Evolutionary conservation across 1,284 basidiomycete species (phyloP), one percentile per base, ranked within the genome.

Genomic region (Ganoderma resinaceum): DNA sequence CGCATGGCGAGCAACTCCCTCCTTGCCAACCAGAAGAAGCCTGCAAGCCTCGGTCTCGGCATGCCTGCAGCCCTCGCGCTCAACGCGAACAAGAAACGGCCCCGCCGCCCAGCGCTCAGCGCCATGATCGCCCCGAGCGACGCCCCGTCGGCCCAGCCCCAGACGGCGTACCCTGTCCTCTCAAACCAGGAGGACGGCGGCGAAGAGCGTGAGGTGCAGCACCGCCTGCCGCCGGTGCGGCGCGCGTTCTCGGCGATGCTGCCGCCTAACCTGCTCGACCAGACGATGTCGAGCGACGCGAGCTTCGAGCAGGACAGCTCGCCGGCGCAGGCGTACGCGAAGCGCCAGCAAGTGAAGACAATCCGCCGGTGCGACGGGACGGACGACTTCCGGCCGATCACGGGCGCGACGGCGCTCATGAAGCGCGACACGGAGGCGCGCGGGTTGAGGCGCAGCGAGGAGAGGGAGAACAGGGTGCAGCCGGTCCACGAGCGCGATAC

Each of bases 161-260:
- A 82, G 53, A 86, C 85, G 9, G 85, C 78, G 18, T 73, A 73
- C 69, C 75, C 74, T 8, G 43, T 70, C n/a, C 49, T 70, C 52
- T 66, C 66, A 12, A 55, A 46, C 53, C 38, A 26, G 18, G 70
- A 73, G 16, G 61, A 72, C 60, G 69, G 72, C 16, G 61, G 67
- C 0, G 67, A 75, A 8, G 63, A 70, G 7, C 65, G 74, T 12
- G 66, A 72, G 8, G 73, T 71, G 40, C 66, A 58, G 40, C 73
- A 66, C 52, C 67, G 70, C 53, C 79, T 85, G 16, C 85, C 84
- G 1, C 86, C 87, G 35, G 82, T 85, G 18, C 88, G 93, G 40
- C 88, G 92, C 49, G 92, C 89, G 0, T 92, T 94, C 78, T 93
- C 90, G 59, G 91, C 92, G 4, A 85, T 92, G 80, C 80, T 91